Percentiles rank a stretch among this genome's conserved stretches.
Conservation (phyloP, 106 monocot genomes). For the Platanthera guangdongensis region DNA sequence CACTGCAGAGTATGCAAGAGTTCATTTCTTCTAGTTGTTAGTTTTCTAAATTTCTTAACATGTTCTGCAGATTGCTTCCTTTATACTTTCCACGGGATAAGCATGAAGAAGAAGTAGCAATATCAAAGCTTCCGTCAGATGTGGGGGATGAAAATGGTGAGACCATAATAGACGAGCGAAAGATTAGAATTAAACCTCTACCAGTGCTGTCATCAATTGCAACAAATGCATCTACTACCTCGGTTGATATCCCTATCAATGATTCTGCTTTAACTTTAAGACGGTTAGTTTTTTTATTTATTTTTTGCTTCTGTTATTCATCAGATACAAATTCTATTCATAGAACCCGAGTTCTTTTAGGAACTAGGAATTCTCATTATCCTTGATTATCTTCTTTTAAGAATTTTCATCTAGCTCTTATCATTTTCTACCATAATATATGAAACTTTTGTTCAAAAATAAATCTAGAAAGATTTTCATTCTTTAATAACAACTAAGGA, state of each 20-base stretch:
- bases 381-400: neutral
- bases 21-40: neutral
- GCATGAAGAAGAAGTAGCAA: slow-evolving; percentile 89
- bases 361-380: slow-evolving; percentile 2
- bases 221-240: slow-evolving; percentile 11
- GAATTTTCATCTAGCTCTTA: neutral
- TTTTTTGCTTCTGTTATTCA: neutral
- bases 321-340: neutral
- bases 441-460: neutral
- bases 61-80: slow-evolving; percentile 77
- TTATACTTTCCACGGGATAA: slow-evolving; percentile 97
- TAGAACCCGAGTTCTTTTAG: neutral
- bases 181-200: slow-evolving; percentile 95
- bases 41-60: slow-evolving; percentile 3
- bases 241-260: slow-evolving; percentile 49
- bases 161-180: slow-evolving; percentile 90
- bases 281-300: slow-evolving; percentile 39
- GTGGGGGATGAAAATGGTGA: slow-evolving; percentile 99
- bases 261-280: slow-evolving; percentile 51
- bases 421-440: neutral
- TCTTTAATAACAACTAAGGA: neutral
- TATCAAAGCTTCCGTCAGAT: slow-evolving; percentile 95
- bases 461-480: neutral
- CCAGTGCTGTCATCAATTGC: slow-evolving; percentile 37
- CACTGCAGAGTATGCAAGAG: neutral